phyloP scores from a whole-genome alignment of 192 early-diverging fungal species.

The Coemansia sp. region DNA sequence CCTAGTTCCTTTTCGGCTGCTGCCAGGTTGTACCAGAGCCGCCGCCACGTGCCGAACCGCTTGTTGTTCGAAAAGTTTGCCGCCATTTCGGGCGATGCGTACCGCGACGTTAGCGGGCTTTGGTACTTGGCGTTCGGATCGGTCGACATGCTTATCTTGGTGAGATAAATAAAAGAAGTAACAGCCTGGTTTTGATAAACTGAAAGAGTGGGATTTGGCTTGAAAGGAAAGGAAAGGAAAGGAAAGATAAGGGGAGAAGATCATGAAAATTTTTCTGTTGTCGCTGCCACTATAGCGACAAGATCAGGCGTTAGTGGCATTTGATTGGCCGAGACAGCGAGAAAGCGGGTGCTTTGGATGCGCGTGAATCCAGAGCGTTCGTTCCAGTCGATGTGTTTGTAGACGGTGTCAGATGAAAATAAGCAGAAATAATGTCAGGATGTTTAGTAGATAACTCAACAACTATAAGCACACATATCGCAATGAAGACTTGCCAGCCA shows the following conservation, averaged over 20 bases:
- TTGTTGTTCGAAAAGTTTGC: constrained; percentile 96
- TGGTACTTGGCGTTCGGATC: constrained; percentile 81
- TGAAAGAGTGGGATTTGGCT: background rate
- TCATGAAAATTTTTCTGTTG: no score
- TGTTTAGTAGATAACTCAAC: no score
- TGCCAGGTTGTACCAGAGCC: constrained; percentile 93
- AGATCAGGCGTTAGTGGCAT: no score
- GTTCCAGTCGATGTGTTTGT: no score
- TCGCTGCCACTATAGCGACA: no score
- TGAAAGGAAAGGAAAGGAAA: background rate
- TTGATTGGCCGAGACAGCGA: no score
- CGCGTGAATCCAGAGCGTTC: no score
- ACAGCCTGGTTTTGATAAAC: background rate
- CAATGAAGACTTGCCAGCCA: no score
- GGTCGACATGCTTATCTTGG: constrained; percentile 10
- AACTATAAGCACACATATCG: no score
- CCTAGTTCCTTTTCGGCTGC: constrained; percentile 91
- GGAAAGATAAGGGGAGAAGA: constrained; percentile 13
- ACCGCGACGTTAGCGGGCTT: constrained; percentile 94
- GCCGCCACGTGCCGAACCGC: constrained; percentile 93
- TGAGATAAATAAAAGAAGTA: background rate
- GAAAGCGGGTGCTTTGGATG: no score
- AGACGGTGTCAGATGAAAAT: no score
- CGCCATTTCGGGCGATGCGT: constrained; percentile 96
- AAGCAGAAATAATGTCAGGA: no score